Evolutionary conservation across 768 basidiomycete genomes (phyloP).

Genomic region (Exidia glandulosa): DNA sequence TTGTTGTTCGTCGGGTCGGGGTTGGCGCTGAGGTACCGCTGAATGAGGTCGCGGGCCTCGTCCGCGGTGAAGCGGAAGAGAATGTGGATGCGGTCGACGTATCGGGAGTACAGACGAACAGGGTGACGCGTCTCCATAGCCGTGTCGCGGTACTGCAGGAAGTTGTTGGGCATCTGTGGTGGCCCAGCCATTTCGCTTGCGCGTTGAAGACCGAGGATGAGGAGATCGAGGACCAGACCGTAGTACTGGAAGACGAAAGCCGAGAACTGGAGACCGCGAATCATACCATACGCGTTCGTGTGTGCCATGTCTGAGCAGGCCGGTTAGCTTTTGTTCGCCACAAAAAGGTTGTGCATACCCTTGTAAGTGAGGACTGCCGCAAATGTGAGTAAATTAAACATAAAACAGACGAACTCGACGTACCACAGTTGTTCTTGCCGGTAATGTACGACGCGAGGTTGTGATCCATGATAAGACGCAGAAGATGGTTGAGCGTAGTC

Average conservation of each 20-base stretch:
- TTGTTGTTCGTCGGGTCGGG: slow-evolving; percentile 99
- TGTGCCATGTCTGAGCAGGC: slow-evolving; percentile 82
- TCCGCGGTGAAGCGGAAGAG: slow-evolving; percentile 97
- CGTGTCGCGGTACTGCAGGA: slow-evolving; percentile 93
- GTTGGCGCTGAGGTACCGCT: slow-evolving; percentile 92
- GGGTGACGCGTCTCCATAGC: slow-evolving; percentile 94
- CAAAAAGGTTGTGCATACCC: slow-evolving; percentile 24
- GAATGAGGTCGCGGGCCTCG: slow-evolving; percentile 93
- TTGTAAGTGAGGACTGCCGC: slow-evolving; percentile 73
- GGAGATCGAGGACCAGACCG: slow-evolving; percentile 86
- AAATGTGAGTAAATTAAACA: not conserved
- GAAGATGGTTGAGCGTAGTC: slow-evolving; percentile 87
- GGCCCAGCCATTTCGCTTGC: slow-evolving; percentile 99
- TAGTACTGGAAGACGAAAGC: slow-evolving; percentile 99
- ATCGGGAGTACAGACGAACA: slow-evolving; percentile 95
- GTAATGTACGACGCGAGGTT: slow-evolving; percentile 99
- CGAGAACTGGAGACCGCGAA: slow-evolving; percentile 96
- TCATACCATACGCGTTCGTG: slow-evolving; percentile 93
- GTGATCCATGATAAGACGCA: slow-evolving; percentile 95
- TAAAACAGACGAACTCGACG: slow-evolving; percentile 7
- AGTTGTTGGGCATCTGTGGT: slow-evolving; percentile 94
- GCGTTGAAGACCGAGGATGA: slow-evolving; percentile 93
- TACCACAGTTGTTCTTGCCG: slow-evolving; percentile 91
- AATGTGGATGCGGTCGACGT: slow-evolving; percentile 89
- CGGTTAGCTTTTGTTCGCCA: no score